Conservation (phyloP, 768 basidiomycete genomes). For the Trametopsis cervina region DNA sequence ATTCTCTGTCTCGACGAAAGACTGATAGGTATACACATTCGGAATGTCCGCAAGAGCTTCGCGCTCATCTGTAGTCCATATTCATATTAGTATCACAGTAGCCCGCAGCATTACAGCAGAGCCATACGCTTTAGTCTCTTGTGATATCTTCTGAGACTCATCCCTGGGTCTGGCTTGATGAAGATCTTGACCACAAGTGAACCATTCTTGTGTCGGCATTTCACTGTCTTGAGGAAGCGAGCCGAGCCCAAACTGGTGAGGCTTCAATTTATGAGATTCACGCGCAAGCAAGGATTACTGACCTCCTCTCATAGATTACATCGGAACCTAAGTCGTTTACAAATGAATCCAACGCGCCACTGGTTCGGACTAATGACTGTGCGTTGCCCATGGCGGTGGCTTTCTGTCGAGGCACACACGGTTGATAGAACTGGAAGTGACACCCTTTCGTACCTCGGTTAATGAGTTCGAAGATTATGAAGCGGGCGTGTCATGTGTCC, state of each 20-base stretch:
- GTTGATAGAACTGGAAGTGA: too few species aligned
- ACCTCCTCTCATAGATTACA: constrained; percentile 91
- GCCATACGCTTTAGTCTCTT: constrained; percentile 66
- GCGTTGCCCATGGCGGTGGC: constrained; percentile 61
- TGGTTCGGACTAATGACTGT: constrained; percentile 67
- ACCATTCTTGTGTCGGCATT: constrained; percentile 78
- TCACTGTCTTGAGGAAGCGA: constrained; percentile 74
- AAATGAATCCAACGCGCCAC: constrained; percentile 83
- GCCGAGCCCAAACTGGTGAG: constrained; percentile 55
- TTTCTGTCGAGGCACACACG: too few species aligned
- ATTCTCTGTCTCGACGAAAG: constrained; percentile 90
- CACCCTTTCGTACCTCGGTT: too few species aligned
- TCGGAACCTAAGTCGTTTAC: constrained; percentile 84
- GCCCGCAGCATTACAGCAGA: not conserved
- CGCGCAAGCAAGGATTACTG: not conserved
- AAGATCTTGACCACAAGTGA: constrained; percentile 91
- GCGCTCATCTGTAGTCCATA: constrained; percentile 64
- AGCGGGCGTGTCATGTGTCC: too few species aligned
- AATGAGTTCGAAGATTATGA: too few species aligned
- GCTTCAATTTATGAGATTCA: not conserved
- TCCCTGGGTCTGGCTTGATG: constrained; percentile 85
- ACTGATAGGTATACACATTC: constrained; percentile 85
- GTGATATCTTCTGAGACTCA: constrained; percentile 70
- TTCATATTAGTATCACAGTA: constrained; percentile 7
- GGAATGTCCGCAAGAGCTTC: constrained; percentile 79